A percentile compares a stretch with the other conserved stretches of the same genome.
Conservation (phyloP, 306 rosid species). For the Albizia julibrissin region DNA sequence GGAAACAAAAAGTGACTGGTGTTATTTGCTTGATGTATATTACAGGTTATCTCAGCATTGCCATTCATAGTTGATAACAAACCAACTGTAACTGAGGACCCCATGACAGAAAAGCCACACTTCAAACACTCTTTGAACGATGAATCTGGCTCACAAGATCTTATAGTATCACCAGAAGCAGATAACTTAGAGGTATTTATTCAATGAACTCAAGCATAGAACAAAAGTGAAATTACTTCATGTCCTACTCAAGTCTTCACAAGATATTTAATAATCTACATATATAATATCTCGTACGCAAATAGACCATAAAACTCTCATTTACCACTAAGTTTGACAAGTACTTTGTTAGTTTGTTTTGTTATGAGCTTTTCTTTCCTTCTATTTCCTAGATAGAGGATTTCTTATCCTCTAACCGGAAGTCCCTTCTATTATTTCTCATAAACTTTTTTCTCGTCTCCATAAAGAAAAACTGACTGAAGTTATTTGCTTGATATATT, state of each 20-base stretch:
- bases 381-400: not conserved
- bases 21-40: slow-evolving; percentile 9
- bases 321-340: not conserved
- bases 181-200: not conserved
- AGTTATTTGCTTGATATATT: slow-evolving; percentile 2
- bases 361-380: not conserved
- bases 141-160: slow-evolving; percentile 12
- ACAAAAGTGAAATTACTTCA: not conserved
- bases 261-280: not conserved
- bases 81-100: slow-evolving; percentile 8
- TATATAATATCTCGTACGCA: not conserved
- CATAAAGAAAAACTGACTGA: not conserved
- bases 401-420: not conserved
- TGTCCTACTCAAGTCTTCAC: not conserved
- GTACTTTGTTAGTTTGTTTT: not conserved
- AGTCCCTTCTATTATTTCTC: not conserved
- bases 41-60: slow-evolving; percentile 45
- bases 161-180: not conserved
- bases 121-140: not conserved
- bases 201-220: not conserved
- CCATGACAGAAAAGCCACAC: slow-evolving; percentile 17
- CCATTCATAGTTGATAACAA: slow-evolving; percentile 21
- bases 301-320: not conserved
- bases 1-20: slow-evolving; percentile 5
- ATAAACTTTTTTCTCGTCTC: not conserved